Evolutionary conservation across 2,329 filamentous ascomycete genomes (phyloP), one percentile per base, ranked within the genome.

Genomic region (Penicillium psychrosexuale): DNA sequence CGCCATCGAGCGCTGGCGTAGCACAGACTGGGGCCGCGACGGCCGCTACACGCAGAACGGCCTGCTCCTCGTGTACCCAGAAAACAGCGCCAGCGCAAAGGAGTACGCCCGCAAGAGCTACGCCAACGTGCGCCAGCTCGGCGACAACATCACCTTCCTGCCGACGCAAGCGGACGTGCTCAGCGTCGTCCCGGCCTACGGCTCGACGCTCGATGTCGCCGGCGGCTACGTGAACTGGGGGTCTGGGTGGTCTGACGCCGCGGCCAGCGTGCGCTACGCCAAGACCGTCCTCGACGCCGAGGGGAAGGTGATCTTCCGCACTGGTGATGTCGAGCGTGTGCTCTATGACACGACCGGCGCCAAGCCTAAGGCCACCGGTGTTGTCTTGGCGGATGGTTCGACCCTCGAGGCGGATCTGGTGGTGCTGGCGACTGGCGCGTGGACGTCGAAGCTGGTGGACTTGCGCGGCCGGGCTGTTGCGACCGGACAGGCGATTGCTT

Each of bases 351-450:
- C n/a, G 1, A 39, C 19, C 40, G 53, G 44, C 17, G 39, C 39
- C 63, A 66, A 61, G 64, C 70, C 50, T 63, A 65, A 33, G 82
- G 85, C 37, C 76, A 71, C 65, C 3, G 85, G 85, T 17, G 78
- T 86, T 15, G 65, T 67, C 31, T 76, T 89, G 11, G 64, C 66
- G 2, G 74, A 82, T 57, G 80, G 79, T 1, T 71, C 71, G 7
- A 75, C 69, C 9, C 60, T 90, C 7, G 75, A 73, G 4, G 89
- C 88, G 2, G 88, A 90, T 55, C 79, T 96, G 8, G 86, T 89
- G 33, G 79, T 97, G 52, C 80, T 96, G 2, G 91, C 93, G 0
- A 86, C 91, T 0, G 93, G 93, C 15, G 91, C 93, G 5, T 97
- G 93, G 92, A 90, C 89, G 2, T 83, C 86, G 2, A 81, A 83